Conservation (phyloP, 371 early-diverging fungal species). For the Syncephalastrum contaminatum region DNA sequence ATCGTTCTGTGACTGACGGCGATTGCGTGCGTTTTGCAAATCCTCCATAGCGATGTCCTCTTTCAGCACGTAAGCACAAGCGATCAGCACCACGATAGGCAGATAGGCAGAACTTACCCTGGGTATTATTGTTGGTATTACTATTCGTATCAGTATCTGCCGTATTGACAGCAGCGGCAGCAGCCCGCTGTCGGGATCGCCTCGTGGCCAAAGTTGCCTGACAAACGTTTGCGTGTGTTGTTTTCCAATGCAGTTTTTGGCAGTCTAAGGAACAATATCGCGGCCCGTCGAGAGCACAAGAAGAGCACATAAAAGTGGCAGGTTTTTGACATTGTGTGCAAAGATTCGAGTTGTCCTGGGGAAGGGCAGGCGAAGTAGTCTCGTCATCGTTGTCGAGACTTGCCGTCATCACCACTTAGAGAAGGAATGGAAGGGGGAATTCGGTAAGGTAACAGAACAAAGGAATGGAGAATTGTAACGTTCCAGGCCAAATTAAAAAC, state of each 20-base stretch:
- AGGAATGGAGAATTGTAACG: not conserved
- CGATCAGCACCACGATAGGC: too few species aligned
- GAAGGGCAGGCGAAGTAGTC: slow-evolving; percentile 2
- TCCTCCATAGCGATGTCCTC: slow-evolving; percentile 15
- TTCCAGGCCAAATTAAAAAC: slow-evolving; percentile 4
- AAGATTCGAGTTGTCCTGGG: not conserved
- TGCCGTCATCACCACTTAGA: not conserved
- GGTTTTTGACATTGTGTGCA: slow-evolving; percentile 45
- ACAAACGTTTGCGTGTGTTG: slow-evolving; percentile 50
- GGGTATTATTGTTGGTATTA: too few species aligned
- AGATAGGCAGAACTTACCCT: too few species aligned
- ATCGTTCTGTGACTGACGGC: slow-evolving; percentile 2
- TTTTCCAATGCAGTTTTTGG: slow-evolving; percentile 66
- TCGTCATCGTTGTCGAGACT: not conserved
- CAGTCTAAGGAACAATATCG: slow-evolving; percentile 72
- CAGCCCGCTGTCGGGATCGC: slow-evolving; percentile 10
- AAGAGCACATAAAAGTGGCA: slow-evolving; percentile 63
- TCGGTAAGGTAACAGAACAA: not conserved
- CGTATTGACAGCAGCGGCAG: too few species aligned
- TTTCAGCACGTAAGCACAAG: not conserved
- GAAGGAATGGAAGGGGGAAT: slow-evolving; percentile 1
- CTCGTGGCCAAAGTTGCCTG: slow-evolving; percentile 33
- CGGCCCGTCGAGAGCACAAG: slow-evolving; percentile 50
- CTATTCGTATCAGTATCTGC: too few species aligned
- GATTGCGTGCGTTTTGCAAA: not conserved